These are phyloP conservation scores for Xylaria bambusicola DNA, from an alignment of 495 filamentous ascomycete genomes.

Conservation along the genomic window DNA sequence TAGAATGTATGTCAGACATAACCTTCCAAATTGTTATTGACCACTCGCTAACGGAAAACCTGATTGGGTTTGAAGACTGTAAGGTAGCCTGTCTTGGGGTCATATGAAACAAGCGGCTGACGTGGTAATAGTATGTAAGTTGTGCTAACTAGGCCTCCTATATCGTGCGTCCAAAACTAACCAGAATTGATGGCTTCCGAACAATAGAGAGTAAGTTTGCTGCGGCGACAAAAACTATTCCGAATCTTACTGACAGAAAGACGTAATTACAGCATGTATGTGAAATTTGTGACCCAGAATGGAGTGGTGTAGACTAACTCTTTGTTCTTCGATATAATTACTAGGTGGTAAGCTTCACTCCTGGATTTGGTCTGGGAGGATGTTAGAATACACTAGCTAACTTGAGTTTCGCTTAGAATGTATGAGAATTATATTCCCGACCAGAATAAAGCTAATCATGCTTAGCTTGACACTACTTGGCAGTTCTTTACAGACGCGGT, in stretches of 20 bases:
- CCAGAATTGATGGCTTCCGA: not conserved
- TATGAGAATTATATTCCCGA: not conserved
- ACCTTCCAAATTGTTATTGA: not conserved
- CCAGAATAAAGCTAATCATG: not conserved
- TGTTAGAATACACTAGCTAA: not conserved
- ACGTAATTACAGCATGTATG: too few species aligned
- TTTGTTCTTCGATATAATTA: not conserved
- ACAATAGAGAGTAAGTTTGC: not conserved
- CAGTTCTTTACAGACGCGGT: not conserved
- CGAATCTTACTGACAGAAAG: not conserved
- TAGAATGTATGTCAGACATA: not conserved
- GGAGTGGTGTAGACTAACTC: not conserved
- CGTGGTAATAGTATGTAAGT: conserved; percentile 6
- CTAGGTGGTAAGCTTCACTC: not conserved
- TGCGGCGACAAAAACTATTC: not conserved
- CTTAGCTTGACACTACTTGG: not conserved
- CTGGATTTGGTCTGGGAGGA: too few species aligned
- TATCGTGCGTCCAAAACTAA: too few species aligned
- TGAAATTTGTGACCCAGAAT: not conserved
- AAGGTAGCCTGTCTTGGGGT: not conserved
- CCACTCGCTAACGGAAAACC: not conserved
- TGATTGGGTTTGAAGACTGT: conserved; percentile 4
- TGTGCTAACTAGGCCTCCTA: not conserved
- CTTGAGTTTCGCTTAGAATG: not conserved
- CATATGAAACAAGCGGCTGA: not conserved